Percentiles rank a stretch among this genome's conserved stretches.
These are phyloP conservation scores for Geosmithia flava DNA, from an alignment of 2,329 filamentous ascomycete species.

Conservation along the genomic window DNA sequence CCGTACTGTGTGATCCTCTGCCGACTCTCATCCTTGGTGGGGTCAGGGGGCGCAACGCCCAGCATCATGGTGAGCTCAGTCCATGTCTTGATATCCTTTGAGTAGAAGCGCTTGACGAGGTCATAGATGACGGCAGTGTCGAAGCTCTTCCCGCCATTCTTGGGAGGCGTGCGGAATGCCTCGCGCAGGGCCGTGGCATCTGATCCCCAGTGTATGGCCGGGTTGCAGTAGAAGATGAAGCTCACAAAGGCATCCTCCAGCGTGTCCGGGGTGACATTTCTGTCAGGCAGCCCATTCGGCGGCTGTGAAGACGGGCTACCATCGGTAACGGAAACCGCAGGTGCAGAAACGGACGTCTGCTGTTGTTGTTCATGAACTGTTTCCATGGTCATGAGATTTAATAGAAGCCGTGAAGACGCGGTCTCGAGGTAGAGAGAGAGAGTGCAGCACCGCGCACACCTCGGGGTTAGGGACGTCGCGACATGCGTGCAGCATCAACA, in stretches of 20 bases:
- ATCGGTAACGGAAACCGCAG: no score
- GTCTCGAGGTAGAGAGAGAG: not conserved
- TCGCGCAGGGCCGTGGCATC: conserved; percentile 62
- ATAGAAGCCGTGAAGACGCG: not conserved
- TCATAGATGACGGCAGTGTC: conserved; percentile 66
- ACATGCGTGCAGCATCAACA: not conserved
- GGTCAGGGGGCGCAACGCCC: conserved; percentile 76
- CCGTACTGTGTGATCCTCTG: conserved; percentile 95
- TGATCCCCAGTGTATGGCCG: conserved; percentile 51
- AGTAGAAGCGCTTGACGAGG: conserved; percentile 66
- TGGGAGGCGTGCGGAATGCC: conserved; percentile 68
- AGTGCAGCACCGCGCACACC: not conserved
- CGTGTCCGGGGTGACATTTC: conserved; percentile 53
- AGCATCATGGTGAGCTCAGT: conserved; percentile 74
- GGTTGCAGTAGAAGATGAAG: conserved; percentile 89
- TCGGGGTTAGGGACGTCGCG: not conserved
- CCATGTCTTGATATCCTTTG: conserved; percentile 86
- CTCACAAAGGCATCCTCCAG: conserved; percentile 73
- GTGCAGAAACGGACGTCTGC: no score
- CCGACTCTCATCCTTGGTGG: conserved; percentile 73
- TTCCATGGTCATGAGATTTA: no score
- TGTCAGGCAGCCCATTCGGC: conserved; percentile 34
- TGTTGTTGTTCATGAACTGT: no score
- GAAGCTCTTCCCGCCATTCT: conserved; percentile 79
- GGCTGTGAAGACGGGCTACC: no score